Evolutionary conservation across 805 yeast species (phyloP), one percentile per base, ranked within the genome.

Genomic region (Starmerella stellata): DNA sequence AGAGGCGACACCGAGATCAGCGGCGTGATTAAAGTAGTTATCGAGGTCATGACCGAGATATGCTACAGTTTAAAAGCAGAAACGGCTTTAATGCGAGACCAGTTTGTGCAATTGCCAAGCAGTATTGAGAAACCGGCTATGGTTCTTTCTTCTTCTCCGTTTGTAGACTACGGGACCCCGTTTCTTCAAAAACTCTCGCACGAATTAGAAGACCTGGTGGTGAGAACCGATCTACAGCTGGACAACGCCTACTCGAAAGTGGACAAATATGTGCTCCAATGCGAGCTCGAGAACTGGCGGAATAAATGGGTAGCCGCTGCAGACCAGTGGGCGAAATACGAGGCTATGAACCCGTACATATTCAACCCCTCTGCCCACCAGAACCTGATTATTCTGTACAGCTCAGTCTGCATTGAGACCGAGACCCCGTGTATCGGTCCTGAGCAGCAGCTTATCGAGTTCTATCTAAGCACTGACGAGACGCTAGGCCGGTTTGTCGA

Each of bases 401-500:
- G 93, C 1, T 71, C 81, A 60, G 87, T 83, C 1, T 78, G 87
- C 3, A 70, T 75, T 7, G 77, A 75, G 49, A 78, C 81, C 30
- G 78, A 92, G 0, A 82, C 93, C 0, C 95, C 95, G 0, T 90
- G 98, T 52, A 63, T 74, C 30, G 96, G 96, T 0, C 98, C 99
- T 0, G 81, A 73, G 39, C 63, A 74, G n/a, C 73, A 80, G 25
- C 72, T 75, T 1, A 75, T 85, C 36, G 95, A 85, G 44, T 92
- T 68, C 52, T 90, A 87, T 54, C 74, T 93, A 63, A 94, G 82
- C 36, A 79, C 76, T 41, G 98, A 92, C 55, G 76, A 78, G 52
- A 75, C 93, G 8, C 58, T 92, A 32, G 98, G 98, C 1, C 80
- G 79, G 50, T 82, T 75, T 48, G 72, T 90, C 32, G 95, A 92